Base-by-base conservation (phyloP, 2,329 filamentous ascomycete genomes). In the Juglanconis sp. region DNA sequence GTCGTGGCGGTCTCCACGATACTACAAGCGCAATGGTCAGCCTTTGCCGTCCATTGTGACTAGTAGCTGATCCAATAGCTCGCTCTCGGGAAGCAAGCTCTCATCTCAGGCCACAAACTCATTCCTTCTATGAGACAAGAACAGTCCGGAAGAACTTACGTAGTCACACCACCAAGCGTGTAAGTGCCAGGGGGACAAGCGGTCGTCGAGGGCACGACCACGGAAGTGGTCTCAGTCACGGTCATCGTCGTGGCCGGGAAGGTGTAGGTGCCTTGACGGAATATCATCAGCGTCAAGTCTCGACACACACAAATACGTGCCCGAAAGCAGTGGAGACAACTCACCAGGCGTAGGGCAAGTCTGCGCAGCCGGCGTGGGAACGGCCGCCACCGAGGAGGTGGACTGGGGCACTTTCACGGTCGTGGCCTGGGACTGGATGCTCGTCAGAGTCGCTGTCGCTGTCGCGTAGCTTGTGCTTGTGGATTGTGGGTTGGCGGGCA, bases 91-190 rank as follows among this genome's bases (percentile, higher is more conserved):
- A 35, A 11, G 11, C n/a, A 34, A 24, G 24, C 24, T 30, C 4
- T 11, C 15, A 30, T 17, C 17, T 24, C 5, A 11, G 17, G 17
- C 44, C 44, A 47, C 24, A 30, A 47, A 24, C 44, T 17, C 10
- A 3, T 24, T 3, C n/a, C 8, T 38, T 24, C 24, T 24, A 24
- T 2, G 24, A 24, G 24, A 24, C 24, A 24, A 30, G 7, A 53
- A 13, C 30, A 3, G 13, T 40, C 13, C 3, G 13, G 9, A 36
- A n/a, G 6, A 9, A 63, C 60, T 13, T 57, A 63, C 60, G 88
- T 92, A 64, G 87, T 91, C 61, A 90, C 84, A 78, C 88, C 89
- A 67, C 89, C 89, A 64, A 87, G 76, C 65, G 87, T 90, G 81
- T 90, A 80, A 47, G 81, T 85, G 70, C 89, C 89, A 61, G 81